Base-by-base conservation (phyloP, 2,329 filamentous ascomycete species). In the Aureobasidium namibiae region DNA sequence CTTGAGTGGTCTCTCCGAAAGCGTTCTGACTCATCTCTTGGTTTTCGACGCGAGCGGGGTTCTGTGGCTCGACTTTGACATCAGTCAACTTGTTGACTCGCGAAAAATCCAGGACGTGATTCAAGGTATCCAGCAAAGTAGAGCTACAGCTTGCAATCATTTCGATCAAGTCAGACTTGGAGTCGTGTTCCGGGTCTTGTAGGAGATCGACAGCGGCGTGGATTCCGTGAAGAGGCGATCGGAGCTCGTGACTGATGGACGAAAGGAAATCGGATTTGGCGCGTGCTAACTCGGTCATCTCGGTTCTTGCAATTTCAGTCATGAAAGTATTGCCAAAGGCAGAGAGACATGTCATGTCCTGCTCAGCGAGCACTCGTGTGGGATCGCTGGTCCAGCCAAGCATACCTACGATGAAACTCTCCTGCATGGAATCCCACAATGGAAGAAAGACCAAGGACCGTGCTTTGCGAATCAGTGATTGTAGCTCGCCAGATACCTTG, bases 261-360 rank as follows among this genome's bases (percentile, higher is more conserved):
- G 69, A 68, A 23, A 76, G 68, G 53, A 76, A 75, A 7, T 71
- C 72, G 0, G 70, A 71, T 59, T 76, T 75, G 3, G 69, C 68
- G 41, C 70, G 66, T 13, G 67, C 67, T 16, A 68, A 65, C 31
- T 77, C 76, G 36, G 78, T 69, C 0, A 79, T 80, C 60, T 83
- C 50, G 14, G 50, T 42, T 1, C 79, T 74, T 0, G 78, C 75
- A 0, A 85, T 71, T 56, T 86, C 82, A 0, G 80, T 76, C 74
- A 83, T 83, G 16, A 82, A 79, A 0, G 78, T 77, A 56, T 79
- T 78, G 0, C 76, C 77, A 61, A 84, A 83, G 0, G 77, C 78
- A 66, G 65, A 41, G 65, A 65, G 10, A 23, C 56, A 59, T 1
- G 56, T 59, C 44, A 59, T 31, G 18, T 59, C 56, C 21, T 59